Evolutionary conservation across 257 asterid species (phyloP), one percentile per base, ranked within the genome.

Genomic region (Avicennia marina): DNA sequence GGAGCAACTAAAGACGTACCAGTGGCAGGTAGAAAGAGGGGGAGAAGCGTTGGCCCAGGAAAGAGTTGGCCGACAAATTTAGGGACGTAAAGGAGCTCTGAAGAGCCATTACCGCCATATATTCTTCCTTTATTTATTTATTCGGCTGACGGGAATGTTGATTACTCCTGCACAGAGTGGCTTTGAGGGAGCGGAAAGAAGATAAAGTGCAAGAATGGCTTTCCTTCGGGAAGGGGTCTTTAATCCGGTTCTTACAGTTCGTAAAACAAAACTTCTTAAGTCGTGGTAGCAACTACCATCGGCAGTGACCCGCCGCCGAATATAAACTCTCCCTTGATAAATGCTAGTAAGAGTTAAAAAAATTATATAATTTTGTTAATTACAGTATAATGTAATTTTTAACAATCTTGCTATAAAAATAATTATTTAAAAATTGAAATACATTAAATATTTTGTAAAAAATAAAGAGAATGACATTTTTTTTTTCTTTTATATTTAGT

Each of bases 11-110:
- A 33, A 69, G 19, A 40, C 72, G 52, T 71, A 83, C 98, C 76
- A 60, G 66, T 10, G 94, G 79, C 4, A 75, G 75, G 65, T 68
- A 60, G 60, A 72, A 22, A 46, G 91, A 70, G 25, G 88, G 81
- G 19, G 81, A 53, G 59, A 90, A 53, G 62, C 80, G 80, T 50
- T 81, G 86, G 56, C 95, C 94, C 21, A 83, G 78, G 74, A 85
- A 81, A 31, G 94, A 72, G 68, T 64, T 87, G 70, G 85, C 43
- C 24, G 90, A 80, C 47, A 85, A 74, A 49, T 81, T 85, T 33
- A 88, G 81, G 50, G 90, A 70, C 20, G 90, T 65, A 19, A 88
- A 85, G 16, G 93, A 80, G 81, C 78, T 78, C 71, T 75, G 94
- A 7, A 91, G 82, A 53, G 86, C 76, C 48, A 88, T 94, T 86